Conservation (phyloP, 805 yeast species). For the Teunomyces gatunensis region DNA sequence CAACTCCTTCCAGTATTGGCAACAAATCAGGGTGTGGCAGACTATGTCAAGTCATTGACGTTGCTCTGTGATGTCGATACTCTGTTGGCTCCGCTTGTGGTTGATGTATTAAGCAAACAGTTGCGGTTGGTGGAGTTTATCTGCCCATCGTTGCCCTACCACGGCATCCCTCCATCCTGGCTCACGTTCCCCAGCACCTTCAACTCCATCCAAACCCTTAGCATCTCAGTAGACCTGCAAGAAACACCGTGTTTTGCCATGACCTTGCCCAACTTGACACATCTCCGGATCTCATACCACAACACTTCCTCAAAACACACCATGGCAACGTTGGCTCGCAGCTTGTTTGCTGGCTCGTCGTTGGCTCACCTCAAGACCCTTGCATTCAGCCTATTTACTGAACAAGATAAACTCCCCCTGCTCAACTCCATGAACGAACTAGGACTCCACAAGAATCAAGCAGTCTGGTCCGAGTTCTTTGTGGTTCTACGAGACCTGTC, state of each 20-base stretch:
- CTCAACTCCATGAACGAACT: slow-evolving; percentile 13
- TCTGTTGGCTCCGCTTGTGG: not conserved
- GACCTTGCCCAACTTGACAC: slow-evolving; percentile 10
- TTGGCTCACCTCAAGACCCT: slow-evolving; percentile 11
- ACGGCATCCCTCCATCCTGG: not conserved
- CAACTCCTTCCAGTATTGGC: slow-evolving; percentile 12
- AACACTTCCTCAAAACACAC: not conserved
- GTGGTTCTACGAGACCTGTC: slow-evolving; percentile 4
- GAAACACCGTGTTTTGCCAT: not conserved
- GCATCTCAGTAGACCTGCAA: slow-evolving; percentile 1
- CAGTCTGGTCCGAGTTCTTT: slow-evolving; percentile 23
- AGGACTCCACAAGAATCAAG: slow-evolving; percentile 3
- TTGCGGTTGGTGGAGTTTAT: slow-evolving; percentile 2
- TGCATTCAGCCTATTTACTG: slow-evolving; percentile 14
- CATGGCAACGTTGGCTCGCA: slow-evolving; percentile 8
- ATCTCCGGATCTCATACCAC: slow-evolving; percentile 13
- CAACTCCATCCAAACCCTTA: not conserved
- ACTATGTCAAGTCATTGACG: slow-evolving; percentile 9
- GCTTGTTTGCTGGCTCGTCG: slow-evolving; percentile 2
- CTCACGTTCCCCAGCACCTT: not conserved
- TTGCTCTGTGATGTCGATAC: slow-evolving; percentile 7
- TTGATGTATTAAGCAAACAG: not conserved
- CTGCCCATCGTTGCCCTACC: slow-evolving; percentile 3
- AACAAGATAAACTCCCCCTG: slow-evolving; percentile 10
- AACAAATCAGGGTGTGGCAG: slow-evolving; percentile 11